These are phyloP conservation scores for Fusarium torreyae DNA, from an alignment of 2,329 filamentous ascomycete genomes.

Conservation along the genomic window DNA sequence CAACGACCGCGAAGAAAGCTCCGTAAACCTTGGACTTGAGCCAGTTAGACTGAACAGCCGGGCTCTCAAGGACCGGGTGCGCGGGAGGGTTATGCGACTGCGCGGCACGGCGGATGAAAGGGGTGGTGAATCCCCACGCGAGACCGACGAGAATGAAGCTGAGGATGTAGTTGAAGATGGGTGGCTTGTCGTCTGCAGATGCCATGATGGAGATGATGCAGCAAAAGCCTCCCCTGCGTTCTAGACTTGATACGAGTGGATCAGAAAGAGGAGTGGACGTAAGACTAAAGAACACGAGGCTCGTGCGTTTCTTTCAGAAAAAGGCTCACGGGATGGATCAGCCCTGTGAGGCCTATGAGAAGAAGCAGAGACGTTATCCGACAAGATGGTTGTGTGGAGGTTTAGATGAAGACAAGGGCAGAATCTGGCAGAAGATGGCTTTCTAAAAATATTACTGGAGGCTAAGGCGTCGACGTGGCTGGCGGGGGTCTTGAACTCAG, in stretches of 20 bases:
- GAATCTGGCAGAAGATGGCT: conserved; percentile 32
- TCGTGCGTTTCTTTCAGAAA: conserved; percentile 31
- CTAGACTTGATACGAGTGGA: conserved; percentile 24
- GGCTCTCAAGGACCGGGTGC: conserved; percentile 68
- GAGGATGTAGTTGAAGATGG: conserved; percentile 84
- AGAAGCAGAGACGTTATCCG: neutral
- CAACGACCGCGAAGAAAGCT: conserved; percentile 80
- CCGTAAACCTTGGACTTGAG: conserved; percentile 74
- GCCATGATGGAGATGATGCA: conserved; percentile 30
- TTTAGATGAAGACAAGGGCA: conserved; percentile 33
- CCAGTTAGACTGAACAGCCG: conserved; percentile 70
- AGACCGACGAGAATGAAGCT: conserved; percentile 92
- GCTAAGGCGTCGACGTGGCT: conserved; percentile 40
- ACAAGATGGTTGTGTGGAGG: conserved; percentile 36
- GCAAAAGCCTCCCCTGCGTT: conserved; percentile 20
- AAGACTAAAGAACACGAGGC: conserved; percentile 35
- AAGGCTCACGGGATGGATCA: conserved; percentile 4
- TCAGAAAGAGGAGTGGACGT: conserved; percentile 23
- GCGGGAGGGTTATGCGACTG: conserved; percentile 77
- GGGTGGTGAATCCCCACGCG: conserved; percentile 93
- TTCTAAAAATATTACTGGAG: conserved; percentile 47
- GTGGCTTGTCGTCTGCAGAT: conserved; percentile 56
- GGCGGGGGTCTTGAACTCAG: conserved; percentile 36
- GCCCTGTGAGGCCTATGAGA: conserved; percentile 37
- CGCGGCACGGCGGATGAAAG: conserved; percentile 91